Conservation (phyloP, 768 basidiomycete genomes). For the Suillus placidus region DNA sequence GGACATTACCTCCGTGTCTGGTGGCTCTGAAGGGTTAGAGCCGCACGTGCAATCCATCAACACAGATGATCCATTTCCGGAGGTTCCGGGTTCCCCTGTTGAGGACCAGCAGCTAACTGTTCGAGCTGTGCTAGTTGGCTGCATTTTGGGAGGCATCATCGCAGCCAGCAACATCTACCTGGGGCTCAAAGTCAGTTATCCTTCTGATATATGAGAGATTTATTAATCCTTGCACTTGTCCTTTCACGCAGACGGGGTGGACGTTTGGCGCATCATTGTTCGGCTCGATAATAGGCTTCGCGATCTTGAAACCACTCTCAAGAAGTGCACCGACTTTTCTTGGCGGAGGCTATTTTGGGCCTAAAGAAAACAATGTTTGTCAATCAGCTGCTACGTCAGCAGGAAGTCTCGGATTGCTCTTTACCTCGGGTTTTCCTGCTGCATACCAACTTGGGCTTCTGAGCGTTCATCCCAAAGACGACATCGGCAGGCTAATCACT, state of each 20-base stretch:
- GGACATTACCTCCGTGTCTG: neutral
- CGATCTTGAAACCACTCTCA: constrained; percentile 59
- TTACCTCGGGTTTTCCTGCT: constrained; percentile 58
- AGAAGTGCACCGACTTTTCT: constrained; percentile 48
- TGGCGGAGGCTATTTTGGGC: constrained; percentile 56
- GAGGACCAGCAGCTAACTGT: constrained; percentile 57
- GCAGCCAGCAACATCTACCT: constrained; percentile 67
- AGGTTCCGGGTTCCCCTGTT: constrained; percentile 42
- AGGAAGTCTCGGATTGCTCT: constrained; percentile 59
- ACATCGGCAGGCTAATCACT: constrained; percentile 57
- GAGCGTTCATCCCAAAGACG: constrained; percentile 48
- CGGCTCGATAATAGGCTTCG: constrained; percentile 42
- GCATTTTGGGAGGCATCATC: constrained; percentile 53
- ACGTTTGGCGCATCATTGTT: constrained; percentile 67
- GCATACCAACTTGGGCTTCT: constrained; percentile 58
- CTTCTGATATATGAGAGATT: neutral
- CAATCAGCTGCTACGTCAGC: constrained; percentile 38
- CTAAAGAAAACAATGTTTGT: constrained; percentile 53
- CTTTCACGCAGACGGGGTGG: constrained; percentile 47
- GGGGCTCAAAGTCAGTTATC: constrained; percentile 48
- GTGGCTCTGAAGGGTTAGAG: neutral
- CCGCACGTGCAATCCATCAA: constrained; percentile 7
- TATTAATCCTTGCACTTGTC: neutral
- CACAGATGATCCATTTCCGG: constrained; percentile 48
- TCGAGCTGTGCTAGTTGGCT: constrained; percentile 50